phyloP scores from a whole-genome alignment of 495 filamentous ascomycete genomes.

The Amniculicola lignicola region DNA sequence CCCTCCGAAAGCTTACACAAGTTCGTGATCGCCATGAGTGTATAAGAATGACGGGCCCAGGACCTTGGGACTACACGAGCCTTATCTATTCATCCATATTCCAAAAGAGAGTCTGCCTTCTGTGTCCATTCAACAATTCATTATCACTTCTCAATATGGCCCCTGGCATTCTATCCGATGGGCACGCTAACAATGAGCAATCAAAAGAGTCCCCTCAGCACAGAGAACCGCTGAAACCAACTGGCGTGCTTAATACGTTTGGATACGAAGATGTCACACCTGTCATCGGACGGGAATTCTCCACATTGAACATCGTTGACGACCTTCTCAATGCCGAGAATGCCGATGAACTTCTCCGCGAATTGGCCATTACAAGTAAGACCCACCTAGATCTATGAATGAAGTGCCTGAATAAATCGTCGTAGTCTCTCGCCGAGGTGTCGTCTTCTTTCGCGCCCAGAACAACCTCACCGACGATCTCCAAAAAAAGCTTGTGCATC shows the following conservation, averaged over 20 bases:
- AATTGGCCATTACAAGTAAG: conserved; percentile 18
- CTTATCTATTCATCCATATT: not conserved
- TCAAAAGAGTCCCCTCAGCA: not conserved
- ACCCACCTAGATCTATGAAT: no score
- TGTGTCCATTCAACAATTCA: not conserved
- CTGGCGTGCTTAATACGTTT: conserved; percentile 16
- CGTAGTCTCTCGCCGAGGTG: conserved; percentile 21
- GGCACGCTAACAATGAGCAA: not conserved
- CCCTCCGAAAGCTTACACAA: not conserved
- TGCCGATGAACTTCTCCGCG: conserved; percentile 12
- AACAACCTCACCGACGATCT: conserved; percentile 16
- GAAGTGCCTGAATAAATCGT: no score
- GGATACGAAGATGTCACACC: conserved; percentile 24
- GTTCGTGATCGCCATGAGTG: not conserved
- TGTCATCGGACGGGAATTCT: conserved; percentile 11
- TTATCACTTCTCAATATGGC: not conserved
- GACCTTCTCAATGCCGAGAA: conserved; percentile 16
- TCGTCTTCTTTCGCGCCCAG: conserved; percentile 24
- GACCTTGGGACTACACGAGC: not conserved
- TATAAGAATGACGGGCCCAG: not conserved
- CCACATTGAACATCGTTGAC: conserved; percentile 11
- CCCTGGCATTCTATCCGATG: not conserved
- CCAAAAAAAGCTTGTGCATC: conserved; percentile 19
- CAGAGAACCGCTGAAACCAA: not conserved
- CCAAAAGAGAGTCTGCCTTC: not conserved